These are phyloP conservation scores for Oidiodendron maius DNA, from an alignment of 495 filamentous ascomycete species.

Conservation along the genomic window DNA sequence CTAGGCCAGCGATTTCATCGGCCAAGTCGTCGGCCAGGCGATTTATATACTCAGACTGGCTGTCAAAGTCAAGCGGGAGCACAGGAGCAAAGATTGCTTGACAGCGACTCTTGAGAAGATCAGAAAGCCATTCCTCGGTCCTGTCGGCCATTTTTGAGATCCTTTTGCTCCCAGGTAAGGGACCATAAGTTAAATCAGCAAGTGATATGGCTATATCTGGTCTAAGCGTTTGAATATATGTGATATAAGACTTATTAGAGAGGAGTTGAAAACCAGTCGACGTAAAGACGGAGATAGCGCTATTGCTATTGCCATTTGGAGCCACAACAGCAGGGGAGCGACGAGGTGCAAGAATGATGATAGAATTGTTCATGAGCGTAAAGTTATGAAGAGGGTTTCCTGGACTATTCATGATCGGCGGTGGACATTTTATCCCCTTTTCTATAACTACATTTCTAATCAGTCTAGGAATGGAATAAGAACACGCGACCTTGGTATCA, in stretches of 20 bases:
- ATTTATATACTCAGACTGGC: conserved; percentile 72
- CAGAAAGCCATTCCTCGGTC: conserved; percentile 65
- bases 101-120: conserved; percentile 42
- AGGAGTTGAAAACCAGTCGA: conserved; percentile 75
- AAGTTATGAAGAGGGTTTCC: conserved; percentile 61
- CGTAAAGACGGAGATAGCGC: conserved; percentile 70
- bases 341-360: conserved; percentile 72
- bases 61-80: conserved; percentile 64
- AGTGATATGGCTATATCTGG: conserved; percentile 81
- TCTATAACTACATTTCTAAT: conserved; percentile 65
- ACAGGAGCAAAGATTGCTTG: conserved; percentile 71
- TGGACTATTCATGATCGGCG: conserved; percentile 35
- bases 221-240: conserved; percentile 51
- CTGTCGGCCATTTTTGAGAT: conserved; percentile 79
- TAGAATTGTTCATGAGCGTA: conserved; percentile 46
- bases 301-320: conserved; percentile 66
- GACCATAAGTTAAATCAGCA: conserved; percentile 63
- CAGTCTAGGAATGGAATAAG: conserved; percentile 15
- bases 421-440: conserved; percentile 38
- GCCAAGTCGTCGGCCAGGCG: conserved; percentile 50
- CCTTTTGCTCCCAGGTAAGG: conserved; percentile 57
- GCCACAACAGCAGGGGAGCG: conserved; percentile 69
- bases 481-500: conserved; percentile 11
- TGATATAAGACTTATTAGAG: conserved; percentile 58
- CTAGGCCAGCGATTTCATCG: conserved; percentile 63